A percentile compares a stretch with the other conserved stretches of the same genome.
Evolutionary conservation across 2,329 filamentous ascomycete species (phyloP).

Genomic region (Capronia coronata): DNA sequence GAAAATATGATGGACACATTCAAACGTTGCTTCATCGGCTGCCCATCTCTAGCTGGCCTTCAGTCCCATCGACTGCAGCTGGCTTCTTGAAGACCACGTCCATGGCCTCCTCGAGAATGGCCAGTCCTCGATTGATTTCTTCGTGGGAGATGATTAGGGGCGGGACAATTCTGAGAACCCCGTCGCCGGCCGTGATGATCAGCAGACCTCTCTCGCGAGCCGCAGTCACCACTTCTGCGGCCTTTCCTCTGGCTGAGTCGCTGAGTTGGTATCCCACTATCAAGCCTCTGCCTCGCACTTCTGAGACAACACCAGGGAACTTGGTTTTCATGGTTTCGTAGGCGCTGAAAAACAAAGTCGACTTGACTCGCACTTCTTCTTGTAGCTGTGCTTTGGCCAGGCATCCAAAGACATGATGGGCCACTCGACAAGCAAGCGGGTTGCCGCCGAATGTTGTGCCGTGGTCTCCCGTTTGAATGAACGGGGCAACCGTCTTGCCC

Average conservation of each 20-base stretch:
- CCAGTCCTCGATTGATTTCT: slow-evolving; percentile 72
- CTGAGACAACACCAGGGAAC: slow-evolving; percentile 66
- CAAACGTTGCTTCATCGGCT: slow-evolving; percentile 2
- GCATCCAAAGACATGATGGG: slow-evolving; percentile 74
- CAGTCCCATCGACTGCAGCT: slow-evolving; percentile 35
- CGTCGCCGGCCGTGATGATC: slow-evolving; percentile 86
- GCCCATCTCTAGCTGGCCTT: slow-evolving; percentile 43
- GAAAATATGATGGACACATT: too few species aligned
- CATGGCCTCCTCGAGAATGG: slow-evolving; percentile 66
- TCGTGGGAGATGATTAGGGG: slow-evolving; percentile 71
- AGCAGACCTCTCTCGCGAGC: slow-evolving; percentile 81
- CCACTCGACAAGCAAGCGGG: slow-evolving; percentile 75
- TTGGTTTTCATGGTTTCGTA: slow-evolving; percentile 52
- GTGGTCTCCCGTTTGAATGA: slow-evolving; percentile 72
- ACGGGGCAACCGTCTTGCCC: slow-evolving; percentile 57
- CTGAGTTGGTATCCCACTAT: slow-evolving; percentile 81
- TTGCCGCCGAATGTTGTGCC: slow-evolving; percentile 94
- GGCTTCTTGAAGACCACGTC: slow-evolving; percentile 46
- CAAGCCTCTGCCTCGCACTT: slow-evolving; percentile 75
- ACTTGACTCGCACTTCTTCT: slow-evolving; percentile 62
- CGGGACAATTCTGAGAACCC: slow-evolving; percentile 88
- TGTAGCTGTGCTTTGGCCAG: slow-evolving; percentile 67
- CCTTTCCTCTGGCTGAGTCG: slow-evolving; percentile 53
- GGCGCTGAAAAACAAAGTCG: slow-evolving; percentile 52
- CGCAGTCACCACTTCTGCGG: slow-evolving; percentile 63